Conservation (phyloP, 2,329 filamentous ascomycete genomes). For the Aspergillus ibericus region DNA sequence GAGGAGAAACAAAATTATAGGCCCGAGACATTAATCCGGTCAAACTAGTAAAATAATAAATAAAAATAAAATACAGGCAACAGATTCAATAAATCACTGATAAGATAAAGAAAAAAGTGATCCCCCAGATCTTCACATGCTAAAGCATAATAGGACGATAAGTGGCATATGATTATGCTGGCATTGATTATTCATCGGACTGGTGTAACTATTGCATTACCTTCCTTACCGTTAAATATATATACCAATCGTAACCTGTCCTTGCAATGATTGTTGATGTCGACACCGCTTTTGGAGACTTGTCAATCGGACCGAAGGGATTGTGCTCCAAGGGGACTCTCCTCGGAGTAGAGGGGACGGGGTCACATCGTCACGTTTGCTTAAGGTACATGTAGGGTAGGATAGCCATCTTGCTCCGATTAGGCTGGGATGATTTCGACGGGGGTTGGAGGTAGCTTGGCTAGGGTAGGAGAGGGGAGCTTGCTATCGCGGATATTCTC, state of each 20-base stretch:
- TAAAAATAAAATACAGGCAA: background rate
- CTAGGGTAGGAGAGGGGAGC: too few relatives aligned
- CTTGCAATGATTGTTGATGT: too few relatives aligned
- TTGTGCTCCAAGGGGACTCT: too few relatives aligned
- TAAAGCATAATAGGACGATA: background rate
- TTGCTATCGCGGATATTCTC: too few relatives aligned
- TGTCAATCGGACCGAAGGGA: too few relatives aligned
- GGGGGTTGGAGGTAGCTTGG: too few relatives aligned
- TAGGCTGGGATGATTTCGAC: background rate
- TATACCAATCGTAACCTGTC: too few relatives aligned
- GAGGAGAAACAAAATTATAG: background rate
- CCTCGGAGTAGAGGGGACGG: background rate
- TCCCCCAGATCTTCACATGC: constrained; percentile 10
- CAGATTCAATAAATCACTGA: background rate
- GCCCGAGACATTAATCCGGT: background rate
- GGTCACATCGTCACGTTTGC: background rate
- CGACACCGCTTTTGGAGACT: too few relatives aligned
- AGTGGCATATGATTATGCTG: constrained; percentile 7
- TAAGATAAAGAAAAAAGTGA: background rate
- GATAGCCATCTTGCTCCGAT: background rate
- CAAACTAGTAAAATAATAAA: background rate
- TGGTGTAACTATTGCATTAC: too few relatives aligned
- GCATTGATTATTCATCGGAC: background rate
- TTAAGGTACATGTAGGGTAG: background rate
- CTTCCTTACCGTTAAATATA: too few relatives aligned